Base-by-base conservation (phyloP, 371 early-diverging fungal genomes). In the Syncephalis plumigaleata region DNA sequence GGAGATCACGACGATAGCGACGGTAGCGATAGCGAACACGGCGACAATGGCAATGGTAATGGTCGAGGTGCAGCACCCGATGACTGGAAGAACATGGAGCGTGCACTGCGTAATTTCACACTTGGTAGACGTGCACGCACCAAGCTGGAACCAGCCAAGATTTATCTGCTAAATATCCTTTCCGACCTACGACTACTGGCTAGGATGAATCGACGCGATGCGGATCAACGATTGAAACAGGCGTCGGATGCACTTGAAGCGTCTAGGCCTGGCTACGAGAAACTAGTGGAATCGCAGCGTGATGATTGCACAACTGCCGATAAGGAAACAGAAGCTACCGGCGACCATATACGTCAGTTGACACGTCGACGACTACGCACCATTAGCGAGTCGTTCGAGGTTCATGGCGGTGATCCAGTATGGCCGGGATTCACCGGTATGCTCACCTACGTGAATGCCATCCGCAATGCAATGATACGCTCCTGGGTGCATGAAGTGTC, bases 111-210 rank as follows among this genome's bases (percentile, higher is more conserved):
- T 50, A 73, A 81, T 0, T 97, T 94, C 64, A 84, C 90, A 5
- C 71, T 97, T 5, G 92, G 91, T 60, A 92, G 95, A 66, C 84
- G 98, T 22, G 72, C 85, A 47, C 84, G 83, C 54, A 87, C 91
- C 48, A 97, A 97, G 65, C 67, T 95, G 17, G 77, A 84, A 0
- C 98, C 98, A 0, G 94, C 91, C 39, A 88, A 91, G 64, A 72
- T 79, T 52, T 97, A 87, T 53, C 66, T 92, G 15, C 67, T 70
- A 51, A 86, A 91, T 56, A 65, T 92, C 22, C 61, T 91, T 45
- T 57, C 53, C 46, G 91, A 91, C 49, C 63, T 82, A 13, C 18
- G 43, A 20, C 7, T 43, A 16, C 22, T 43, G 22, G 17, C 43
- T 9, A 1, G 22, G 3, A 22, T 22, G 18, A 43, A 43, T 20